Evolutionary conservation across 1,284 basidiomycete genomes (phyloP).

Genomic region (Kwoniella shivajii): DNA sequence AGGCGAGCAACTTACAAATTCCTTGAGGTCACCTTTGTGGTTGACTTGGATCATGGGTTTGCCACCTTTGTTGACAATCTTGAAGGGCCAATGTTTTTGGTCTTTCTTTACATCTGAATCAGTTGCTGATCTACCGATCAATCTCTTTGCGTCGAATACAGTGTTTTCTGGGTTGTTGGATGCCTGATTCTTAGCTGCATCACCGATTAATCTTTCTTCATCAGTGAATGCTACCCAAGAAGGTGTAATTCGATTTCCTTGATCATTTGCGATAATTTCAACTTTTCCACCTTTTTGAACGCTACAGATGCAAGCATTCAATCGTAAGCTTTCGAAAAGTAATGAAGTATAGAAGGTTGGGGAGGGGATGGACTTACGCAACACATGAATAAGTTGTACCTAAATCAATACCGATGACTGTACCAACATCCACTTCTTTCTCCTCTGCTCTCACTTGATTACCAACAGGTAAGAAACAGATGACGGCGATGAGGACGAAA

Average conservation of each 20-base stretch:
- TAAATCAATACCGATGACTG: conserved; percentile 76
- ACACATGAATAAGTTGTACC: conserved; percentile 64
- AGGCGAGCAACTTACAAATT: conserved; percentile 52
- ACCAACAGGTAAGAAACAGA: conserved; percentile 51
- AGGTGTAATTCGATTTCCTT: conserved; percentile 95
- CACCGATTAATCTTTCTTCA: conserved; percentile 79
- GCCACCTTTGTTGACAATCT: conserved; percentile 73
- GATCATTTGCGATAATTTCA: conserved; percentile 96
- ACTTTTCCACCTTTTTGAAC: conserved; percentile 90
- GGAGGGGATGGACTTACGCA: conserved; percentile 51
- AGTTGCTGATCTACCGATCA: conserved; percentile 81
- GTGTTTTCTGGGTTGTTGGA: conserved; percentile 61
- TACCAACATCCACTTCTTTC: conserved; percentile 70
- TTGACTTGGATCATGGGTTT: conserved; percentile 89
- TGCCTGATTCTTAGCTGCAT: conserved; percentile 65
- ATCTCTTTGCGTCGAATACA: conserved; percentile 86
- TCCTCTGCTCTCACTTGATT: conserved; percentile 44
- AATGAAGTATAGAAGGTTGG: not conserved
- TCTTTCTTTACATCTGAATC: conserved; percentile 67
- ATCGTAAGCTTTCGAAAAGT: conserved; percentile 2
- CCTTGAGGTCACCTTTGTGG: conserved; percentile 88
- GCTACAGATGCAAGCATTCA: conserved; percentile 55
- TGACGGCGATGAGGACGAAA: conserved; percentile 52
- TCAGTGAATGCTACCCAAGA: conserved; percentile 91
- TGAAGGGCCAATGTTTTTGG: conserved; percentile 95